Evolutionary conservation across 2,329 filamentous ascomycete species (phyloP).

Genomic region (Orbilia blumenaviensis): DNA sequence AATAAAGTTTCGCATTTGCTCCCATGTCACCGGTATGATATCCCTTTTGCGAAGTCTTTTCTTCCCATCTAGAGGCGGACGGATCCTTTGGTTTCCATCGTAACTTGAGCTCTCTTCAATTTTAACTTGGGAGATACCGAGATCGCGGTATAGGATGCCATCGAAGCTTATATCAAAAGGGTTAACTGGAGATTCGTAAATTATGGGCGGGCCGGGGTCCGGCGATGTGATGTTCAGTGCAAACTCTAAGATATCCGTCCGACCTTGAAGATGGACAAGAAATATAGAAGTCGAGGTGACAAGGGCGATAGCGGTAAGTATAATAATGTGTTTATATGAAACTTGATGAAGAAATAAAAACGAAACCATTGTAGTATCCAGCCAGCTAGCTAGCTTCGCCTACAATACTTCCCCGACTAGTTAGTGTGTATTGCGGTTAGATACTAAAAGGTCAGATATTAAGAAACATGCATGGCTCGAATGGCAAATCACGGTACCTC

Average conservation of each 20-base stretch:
- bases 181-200: background rate
- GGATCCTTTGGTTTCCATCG: background rate
- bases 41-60: conserved; percentile 16
- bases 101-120: background rate
- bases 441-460: no score
- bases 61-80: background rate
- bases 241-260: background rate
- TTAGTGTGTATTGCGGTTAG: no score
- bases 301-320: background rate
- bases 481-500: background rate
- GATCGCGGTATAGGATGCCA: background rate
- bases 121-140: background rate
- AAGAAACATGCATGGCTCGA: background rate
- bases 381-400: background rate
- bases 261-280: background rate
- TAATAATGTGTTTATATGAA: conserved; percentile 1
- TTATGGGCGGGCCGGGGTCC: background rate
- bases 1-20: conserved; percentile 12
- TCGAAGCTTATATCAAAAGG: background rate
- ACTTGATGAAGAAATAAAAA: background rate
- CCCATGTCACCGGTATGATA: conserved; percentile 9
- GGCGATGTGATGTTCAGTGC: background rate
- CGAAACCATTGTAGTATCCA: conserved; percentile 13
- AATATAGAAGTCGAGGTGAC: background rate
- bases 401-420: no score